Conservation (phyloP, 352 stramenopile species). For the Vaucheria bursata region DNA sequence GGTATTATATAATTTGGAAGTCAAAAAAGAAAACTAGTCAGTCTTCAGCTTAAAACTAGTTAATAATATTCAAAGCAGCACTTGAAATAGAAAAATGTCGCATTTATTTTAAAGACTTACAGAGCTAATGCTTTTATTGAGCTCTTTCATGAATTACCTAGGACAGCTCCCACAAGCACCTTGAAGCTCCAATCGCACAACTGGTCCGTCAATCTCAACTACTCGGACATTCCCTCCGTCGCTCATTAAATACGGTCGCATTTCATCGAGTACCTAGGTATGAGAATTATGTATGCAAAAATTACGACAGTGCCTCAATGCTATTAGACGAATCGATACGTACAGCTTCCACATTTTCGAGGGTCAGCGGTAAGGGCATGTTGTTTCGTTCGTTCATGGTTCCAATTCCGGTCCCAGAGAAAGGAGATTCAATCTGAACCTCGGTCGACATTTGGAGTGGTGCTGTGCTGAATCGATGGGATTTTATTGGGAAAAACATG, state of each 20-base stretch:
- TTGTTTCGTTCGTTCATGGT: conserved; percentile 10
- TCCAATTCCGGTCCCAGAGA: conserved; percentile 21
- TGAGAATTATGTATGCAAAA: too few relatives aligned
- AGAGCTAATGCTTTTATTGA: too few relatives aligned
- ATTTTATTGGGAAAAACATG: too few relatives aligned
- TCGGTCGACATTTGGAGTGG: neutral
- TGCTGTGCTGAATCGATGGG: too few relatives aligned
- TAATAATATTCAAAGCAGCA: too few relatives aligned
- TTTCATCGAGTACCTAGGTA: conserved; percentile 58
- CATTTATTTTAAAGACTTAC: too few relatives aligned
- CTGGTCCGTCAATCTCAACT: conserved; percentile 66
- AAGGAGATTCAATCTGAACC: conserved; percentile 40
- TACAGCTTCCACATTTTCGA: conserved; percentile 67
- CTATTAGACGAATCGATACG: too few relatives aligned
- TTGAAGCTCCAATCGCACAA: conserved; percentile 68
- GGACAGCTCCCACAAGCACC: conserved; percentile 70
- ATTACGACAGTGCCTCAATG: too few relatives aligned
- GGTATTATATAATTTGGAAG: too few relatives aligned
- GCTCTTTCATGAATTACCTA: conserved; percentile 63
- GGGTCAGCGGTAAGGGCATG: conserved; percentile 57
- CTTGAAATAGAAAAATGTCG: too few relatives aligned
- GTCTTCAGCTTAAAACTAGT: too few relatives aligned
- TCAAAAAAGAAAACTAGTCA: too few relatives aligned
- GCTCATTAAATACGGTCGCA: conserved; percentile 65
- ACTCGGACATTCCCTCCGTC: conserved; percentile 72